Base-by-base conservation (phyloP, 2,329 filamentous ascomycete genomes). In the Chrysoporthe cubensis region DNA sequence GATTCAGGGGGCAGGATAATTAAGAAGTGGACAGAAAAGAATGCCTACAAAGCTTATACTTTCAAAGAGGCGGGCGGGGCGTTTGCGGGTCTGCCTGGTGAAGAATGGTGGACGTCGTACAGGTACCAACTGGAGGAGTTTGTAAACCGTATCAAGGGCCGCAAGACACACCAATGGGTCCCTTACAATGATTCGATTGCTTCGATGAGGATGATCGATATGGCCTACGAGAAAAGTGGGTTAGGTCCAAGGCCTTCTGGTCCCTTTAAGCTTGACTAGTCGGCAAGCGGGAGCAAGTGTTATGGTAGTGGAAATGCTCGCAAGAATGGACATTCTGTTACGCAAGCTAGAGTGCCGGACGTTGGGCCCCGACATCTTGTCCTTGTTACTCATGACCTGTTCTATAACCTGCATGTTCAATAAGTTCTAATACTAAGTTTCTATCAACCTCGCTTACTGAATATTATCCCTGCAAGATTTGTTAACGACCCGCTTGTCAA, bases 111-210 rank as follows among this genome's bases (percentile, higher is more conserved):
- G 83, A 74, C 77, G 42, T 79, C 80, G 13, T 84, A 82, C 71
- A 76, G 80, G 13, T 76, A 83, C 72, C 78, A 82, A 75, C 76
- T 85, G 34, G 82, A 85, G 73, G 76, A 79, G 66, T 85, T 85
- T 72, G 81, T 84, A 8, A 80, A 84, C 72, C 74, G 73, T 32
- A 71, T 85, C 56, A 78, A 77, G 63, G 80, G 79, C 2, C 74
- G 78, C 16, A 72, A 75, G 32, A 74, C 74, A 11, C 73, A 69
- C 1, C 72, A 78, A 32, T 82, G 80, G 80, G 73, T 82, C 40
- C 71, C 72, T 32, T 73, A 72, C 1, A 72, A 75, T 62, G 78
- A 81, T 61, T 79, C 76, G 8, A 75, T 82, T 32, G 72, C 71
- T 66, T 76, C 74, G 71, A 80, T 79, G 78, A 75, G 71, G 72